Base-by-base conservation (phyloP, 352 stramenopile species). In the Peronospora farinosa region DNA sequence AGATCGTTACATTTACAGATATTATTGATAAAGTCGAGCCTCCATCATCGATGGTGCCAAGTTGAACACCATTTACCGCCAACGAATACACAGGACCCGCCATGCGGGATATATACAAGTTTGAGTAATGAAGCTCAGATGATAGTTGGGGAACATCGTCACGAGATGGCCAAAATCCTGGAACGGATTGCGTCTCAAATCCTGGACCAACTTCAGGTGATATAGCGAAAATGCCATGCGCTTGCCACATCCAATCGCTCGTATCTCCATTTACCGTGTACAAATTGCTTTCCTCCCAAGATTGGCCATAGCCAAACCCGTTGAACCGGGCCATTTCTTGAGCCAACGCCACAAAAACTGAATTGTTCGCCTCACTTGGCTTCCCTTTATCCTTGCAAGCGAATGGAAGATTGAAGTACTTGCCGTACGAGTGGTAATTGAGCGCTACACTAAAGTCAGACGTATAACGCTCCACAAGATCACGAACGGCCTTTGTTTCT, bases 201-300 rank as follows among this genome's bases (percentile, higher is more conserved):
- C 52, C 43, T 4, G 83, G 83, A 3, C 83, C 83, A 2, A 91
- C 80, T 50, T 93, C 83, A 7, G 83, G 83, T 2, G 83, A 93
- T 72, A 93, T 91, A 42, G 83, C 67, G 17, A 86, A 90, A 40
- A 93, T 90, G 0, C 80, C 74, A 48, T 93, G 83, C 16, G 47
- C 65, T 1, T 74, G 55, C 80, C 80, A 91, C 70, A 93, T 87
- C 83, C 83, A 93, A 58, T 93, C 83, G 53, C 83, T 93, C 17
- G 83, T 88, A 47, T 93, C 83, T 13, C 83, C 83, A 36, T 93
- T 93, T 17, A 93, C 83, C 4, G 78, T 86, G 60, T 93, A 93
- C 57, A 93, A 46, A 17, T 92, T 86, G 63, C 74, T 85, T 12
- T 91, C 68, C 36, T 83, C 84, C 83, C 83, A 93, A 5, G 83